These are phyloP conservation scores for Aspergillus brunneoviolaceus DNA, from an alignment of 2,329 filamentous ascomycete genomes.

Conservation along the genomic window DNA sequence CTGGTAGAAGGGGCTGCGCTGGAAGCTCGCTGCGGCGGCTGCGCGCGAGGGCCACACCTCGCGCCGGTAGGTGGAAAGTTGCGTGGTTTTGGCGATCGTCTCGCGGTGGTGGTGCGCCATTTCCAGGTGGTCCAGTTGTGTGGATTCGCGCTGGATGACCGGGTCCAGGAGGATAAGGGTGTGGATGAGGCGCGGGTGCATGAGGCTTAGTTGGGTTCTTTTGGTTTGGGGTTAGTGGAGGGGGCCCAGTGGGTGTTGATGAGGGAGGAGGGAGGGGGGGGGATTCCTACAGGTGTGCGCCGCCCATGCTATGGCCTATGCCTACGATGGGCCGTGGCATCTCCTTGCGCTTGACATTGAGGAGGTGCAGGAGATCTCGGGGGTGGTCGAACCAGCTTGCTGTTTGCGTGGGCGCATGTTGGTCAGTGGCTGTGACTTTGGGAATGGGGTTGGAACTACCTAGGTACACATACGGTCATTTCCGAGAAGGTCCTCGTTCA, in stretches of 20 bases:
- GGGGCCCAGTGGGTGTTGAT: neutral
- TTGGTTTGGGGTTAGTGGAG: neutral
- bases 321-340: constrained; percentile 82
- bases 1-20: constrained; percentile 71
- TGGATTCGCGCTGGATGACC: constrained; percentile 62
- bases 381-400: constrained; percentile 84
- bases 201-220: constrained; percentile 63
- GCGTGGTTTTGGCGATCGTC: constrained; percentile 37
- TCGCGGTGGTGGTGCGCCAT: constrained; percentile 21
- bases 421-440: constrained; percentile 7
- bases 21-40: constrained; percentile 67
- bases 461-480: constrained; percentile 69
- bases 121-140: constrained; percentile 32
- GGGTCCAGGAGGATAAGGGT: constrained; percentile 80
- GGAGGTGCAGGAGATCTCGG: constrained; percentile 78
- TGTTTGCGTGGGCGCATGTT: constrained; percentile 35
- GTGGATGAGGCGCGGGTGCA: constrained; percentile 78
- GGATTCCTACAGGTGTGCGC: constrained; percentile 58
- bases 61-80: constrained; percentile 68
- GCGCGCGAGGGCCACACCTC: constrained; percentile 78
- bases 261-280: neutral
- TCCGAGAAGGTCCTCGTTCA: constrained; percentile 75
- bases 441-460: neutral
- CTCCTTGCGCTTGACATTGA: constrained; percentile 76
- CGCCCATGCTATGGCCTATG: constrained; percentile 88